phyloP scores from a whole-genome alignment of 768 basidiomycete genomes.

The Naganishia randhawae region DNA sequence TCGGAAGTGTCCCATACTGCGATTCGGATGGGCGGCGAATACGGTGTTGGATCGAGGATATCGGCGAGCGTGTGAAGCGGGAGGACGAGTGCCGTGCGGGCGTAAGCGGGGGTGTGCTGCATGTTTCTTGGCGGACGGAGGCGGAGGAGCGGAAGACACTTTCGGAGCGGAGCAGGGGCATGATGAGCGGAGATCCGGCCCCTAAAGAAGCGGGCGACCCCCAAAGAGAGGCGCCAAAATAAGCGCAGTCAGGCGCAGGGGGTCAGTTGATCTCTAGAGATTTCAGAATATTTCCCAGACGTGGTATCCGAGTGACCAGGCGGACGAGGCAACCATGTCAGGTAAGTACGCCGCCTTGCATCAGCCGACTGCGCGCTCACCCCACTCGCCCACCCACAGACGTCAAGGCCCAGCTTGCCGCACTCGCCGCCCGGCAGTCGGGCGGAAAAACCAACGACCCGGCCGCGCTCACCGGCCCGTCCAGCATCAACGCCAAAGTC shows the following conservation, averaged over 20 bases:
- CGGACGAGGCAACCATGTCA: slow-evolving; percentile 8
- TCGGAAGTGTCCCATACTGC: slow-evolving; percentile 20
- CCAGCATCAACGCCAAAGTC: slow-evolving; percentile 6
- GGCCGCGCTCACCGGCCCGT: slow-evolving; percentile 3
- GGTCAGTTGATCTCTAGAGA: no score
- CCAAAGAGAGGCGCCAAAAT: no score
- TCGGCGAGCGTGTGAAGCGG: slow-evolving; percentile 36
- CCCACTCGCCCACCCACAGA: background rate
- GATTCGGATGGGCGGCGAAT: slow-evolving; percentile 30
- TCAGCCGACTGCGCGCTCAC: no score
- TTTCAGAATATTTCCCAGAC: no score
- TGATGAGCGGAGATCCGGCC: no score
- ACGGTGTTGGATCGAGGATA: slow-evolving; percentile 21
- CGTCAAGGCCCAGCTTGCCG: slow-evolving; percentile 25
- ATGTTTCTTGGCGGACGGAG: background rate
- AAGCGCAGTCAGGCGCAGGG: no score
- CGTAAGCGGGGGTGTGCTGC: background rate
- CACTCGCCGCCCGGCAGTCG: slow-evolving; percentile 30
- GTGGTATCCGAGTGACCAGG: no score
- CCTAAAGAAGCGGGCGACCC: no score
- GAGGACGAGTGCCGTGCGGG: slow-evolving; percentile 30
- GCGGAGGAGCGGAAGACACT: background rate
- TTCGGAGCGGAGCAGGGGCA: no score
- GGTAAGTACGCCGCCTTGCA: background rate
- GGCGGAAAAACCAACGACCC: slow-evolving; percentile 26